Evolutionary conservation across 805 yeast species (phyloP).

Genomic region (Lachancea kluyveri): DNA sequence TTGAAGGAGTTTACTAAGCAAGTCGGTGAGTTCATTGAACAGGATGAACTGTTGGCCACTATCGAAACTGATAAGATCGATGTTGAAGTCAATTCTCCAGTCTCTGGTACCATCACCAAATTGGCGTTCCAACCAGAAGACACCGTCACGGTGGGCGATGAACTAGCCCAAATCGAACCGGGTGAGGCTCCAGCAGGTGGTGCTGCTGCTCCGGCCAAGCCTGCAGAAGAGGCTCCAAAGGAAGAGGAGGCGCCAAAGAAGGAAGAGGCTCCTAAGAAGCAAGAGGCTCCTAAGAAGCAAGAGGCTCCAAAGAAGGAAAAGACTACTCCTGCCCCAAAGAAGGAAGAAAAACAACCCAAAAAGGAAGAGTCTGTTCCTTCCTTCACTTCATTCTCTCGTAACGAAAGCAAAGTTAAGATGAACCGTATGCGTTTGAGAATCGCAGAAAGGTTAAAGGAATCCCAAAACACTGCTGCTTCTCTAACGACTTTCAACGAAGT

Average conservation of each 20-base stretch:
- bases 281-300: constrained; percentile 22
- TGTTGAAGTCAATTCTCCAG: constrained; percentile 93
- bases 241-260: constrained; percentile 29
- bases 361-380: constrained; percentile 28
- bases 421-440: constrained; percentile 99
- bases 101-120: constrained; percentile 83
- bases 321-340: constrained; percentile 28
- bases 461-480: constrained; percentile 98
- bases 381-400: constrained; percentile 60
- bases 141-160: constrained; percentile 95
- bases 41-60: constrained; percentile 90
- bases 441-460: constrained; percentile 98
- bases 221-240: constrained; percentile 24
- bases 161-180: constrained; percentile 77
- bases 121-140: constrained; percentile 78
- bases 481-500: constrained; percentile 97
- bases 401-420: constrained; percentile 92
- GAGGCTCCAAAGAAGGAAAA: constrained; percentile 29
- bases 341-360: constrained; percentile 32
- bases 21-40: constrained; percentile 82
- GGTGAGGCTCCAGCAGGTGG: constrained; percentile 61
- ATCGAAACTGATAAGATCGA: constrained; percentile 98
- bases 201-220: constrained; percentile 35
- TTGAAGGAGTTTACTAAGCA: constrained; percentile 60
- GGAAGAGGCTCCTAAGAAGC: constrained; percentile 24